Conservation (phyloP, 306 rosid genomes). For the Mimosa bimucronata region DNA sequence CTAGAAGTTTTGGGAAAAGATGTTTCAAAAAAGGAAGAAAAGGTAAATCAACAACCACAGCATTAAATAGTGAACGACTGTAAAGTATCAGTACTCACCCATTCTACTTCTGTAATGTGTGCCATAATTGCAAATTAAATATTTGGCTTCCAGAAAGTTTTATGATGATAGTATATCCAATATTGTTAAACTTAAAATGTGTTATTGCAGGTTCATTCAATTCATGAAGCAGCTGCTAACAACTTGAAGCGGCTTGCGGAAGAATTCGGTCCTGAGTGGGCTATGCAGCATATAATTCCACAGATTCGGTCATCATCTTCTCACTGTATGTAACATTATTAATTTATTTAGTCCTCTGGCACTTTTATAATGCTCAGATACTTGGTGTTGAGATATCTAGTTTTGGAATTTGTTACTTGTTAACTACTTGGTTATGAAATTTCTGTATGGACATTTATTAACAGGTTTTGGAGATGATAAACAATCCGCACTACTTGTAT, state of each 20-base stretch:
- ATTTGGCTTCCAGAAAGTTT: background rate
- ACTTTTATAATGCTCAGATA: conserved; percentile 2
- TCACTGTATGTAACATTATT: conserved; percentile 5
- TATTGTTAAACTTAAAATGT: conserved; percentile 26
- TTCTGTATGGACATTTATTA: conserved; percentile 11
- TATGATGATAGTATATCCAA: background rate
- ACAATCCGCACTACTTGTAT: conserved; percentile 88
- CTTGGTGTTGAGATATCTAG: conserved; percentile 29
- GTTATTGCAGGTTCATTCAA: conserved; percentile 75
- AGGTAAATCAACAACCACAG: background rate
- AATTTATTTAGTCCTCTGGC: background rate
- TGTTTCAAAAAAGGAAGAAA: background rate
- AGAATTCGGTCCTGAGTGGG: conserved; percentile 99
- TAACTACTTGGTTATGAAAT: conserved; percentile 12
- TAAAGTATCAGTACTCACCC: background rate
- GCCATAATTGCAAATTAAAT: background rate
- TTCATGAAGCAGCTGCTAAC: conserved; percentile 98
- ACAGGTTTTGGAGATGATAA: conserved; percentile 92
- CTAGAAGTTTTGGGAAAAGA: background rate
- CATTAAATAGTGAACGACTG: background rate
- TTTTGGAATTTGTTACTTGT: background rate
- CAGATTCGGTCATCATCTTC: conserved; percentile 57
- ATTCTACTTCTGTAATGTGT: background rate
- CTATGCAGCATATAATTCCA: conserved; percentile 95
- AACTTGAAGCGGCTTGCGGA: conserved; percentile 98